Base-by-base conservation (phyloP, 202 grass and related monocot species). In the Carex arenaria region DNA sequence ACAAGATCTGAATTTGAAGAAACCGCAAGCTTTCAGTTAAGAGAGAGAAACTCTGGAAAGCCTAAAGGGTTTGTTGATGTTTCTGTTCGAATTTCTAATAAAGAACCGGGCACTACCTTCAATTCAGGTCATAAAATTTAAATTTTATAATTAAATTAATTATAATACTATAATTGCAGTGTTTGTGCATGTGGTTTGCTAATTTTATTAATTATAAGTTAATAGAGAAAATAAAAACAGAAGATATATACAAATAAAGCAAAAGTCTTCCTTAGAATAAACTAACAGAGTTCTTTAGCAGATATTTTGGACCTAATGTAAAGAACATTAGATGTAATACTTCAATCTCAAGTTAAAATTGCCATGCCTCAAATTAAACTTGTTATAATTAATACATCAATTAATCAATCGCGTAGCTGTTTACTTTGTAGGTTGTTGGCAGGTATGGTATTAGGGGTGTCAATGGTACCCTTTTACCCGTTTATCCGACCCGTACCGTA, bases 51-150 rank as follows among this genome's bases (percentile, higher is more conserved):
- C 45, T 93, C 92, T 3, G 91, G 84, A 11, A 95, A 93, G 80
- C 53, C 92, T 62, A 83, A 83, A 75, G 95, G 95, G 42, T 89
- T 98, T 79, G 86, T 93, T 2, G 92, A 98, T 84, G 38, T 98
- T 56, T 93, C 93, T 18, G 70, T 98, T 53, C 82, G 63, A 30
- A 92, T 98, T 84, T 89, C 55, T 54, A 88, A 87, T 31, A 78
- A 92, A 81, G 86, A 79, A 83, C 66, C 84, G 15, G 26, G 56
- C 42, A 55, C 68, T 53, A 40, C 34, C 34, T 80, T 43, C 26
- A 55, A 75, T 54, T 79, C 87, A 91, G 90, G 87, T 89, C 15
- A 77, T 5, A n/a, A 55, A 10, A 18, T 76, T 9, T 9, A 19
- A 32, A 23, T 17, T 56, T 54, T 31, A 31, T 55, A 54, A 57